Conservation (phyloP, 768 basidiomycete species). For the Lactifluus subvellereus region DNA sequence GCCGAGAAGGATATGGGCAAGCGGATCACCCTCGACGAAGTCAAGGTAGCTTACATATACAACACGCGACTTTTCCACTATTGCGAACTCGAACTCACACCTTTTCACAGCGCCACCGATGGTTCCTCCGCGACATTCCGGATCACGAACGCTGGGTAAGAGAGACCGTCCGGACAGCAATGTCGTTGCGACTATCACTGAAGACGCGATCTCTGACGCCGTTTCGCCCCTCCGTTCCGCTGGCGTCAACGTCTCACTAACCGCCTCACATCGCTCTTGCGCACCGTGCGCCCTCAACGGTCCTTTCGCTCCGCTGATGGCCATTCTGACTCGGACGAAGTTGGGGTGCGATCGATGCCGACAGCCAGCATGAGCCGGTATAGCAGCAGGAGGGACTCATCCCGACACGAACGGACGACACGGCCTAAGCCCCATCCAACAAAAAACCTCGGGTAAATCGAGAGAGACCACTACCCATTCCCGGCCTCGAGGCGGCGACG, state of each 20-base stretch:
- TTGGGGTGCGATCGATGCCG: conserved; percentile 24
- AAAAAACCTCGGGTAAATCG: conserved; percentile 1
- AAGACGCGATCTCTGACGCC: conserved; percentile 71
- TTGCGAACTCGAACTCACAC: conserved; percentile 1
- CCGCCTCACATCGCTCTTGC: conserved; percentile 47
- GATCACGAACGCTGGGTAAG: conserved; percentile 67
- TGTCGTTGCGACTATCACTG: conserved; percentile 54
- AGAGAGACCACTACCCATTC: background rate
- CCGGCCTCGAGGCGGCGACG: background rate
- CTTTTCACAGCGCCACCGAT: conserved; percentile 46
- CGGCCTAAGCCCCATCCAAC: background rate
- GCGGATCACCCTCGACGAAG: conserved; percentile 72
- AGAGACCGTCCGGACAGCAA: conserved; percentile 46
- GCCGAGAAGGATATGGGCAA: conserved; percentile 66
- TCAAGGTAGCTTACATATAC: conserved; percentile 53
- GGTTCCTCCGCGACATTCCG: conserved; percentile 64
- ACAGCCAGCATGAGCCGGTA: conserved; percentile 10
- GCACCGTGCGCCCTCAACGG: conserved; percentile 36
- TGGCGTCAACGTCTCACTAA: conserved; percentile 45
- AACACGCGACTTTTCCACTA: background rate
- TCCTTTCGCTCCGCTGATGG: conserved; percentile 28
- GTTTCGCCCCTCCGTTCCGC: conserved; percentile 60
- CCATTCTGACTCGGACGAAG: conserved; percentile 22
- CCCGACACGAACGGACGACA: background rate
- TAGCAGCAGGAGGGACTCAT: background rate